Evolutionary conservation across 805 yeast genomes (phyloP), one percentile per base, ranked within the genome.

Genomic region (Kuraishia borneana): DNA sequence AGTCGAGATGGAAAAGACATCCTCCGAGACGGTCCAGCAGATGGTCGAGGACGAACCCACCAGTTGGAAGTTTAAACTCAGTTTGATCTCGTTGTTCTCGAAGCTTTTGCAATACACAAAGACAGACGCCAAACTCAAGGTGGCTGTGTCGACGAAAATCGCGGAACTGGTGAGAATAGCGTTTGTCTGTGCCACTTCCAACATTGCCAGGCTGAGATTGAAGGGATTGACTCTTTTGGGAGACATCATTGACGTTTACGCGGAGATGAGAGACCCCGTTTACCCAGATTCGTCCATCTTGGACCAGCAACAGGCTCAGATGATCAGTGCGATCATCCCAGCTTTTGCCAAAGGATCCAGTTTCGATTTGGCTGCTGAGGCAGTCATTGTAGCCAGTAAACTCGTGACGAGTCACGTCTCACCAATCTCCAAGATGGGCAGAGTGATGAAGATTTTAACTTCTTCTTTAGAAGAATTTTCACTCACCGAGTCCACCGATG

Each of bases 241-340:
- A 36, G 70, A 70, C 30, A 63, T 83, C 2, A 60, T 92, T 21
- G 65, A 61, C 6, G 57, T 70, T 1, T 81, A 73, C 53, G 76
- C 85, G 1, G 65, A 66, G 18, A 54, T 75, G 32, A 68, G 62
- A 8, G 95, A 83, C 49, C 85, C 89, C 0, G 68, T 82, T 20
- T 79, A 76, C 44, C 79, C 83, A 0, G 75, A 76, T 3, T 69
- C 70, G 12, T 70, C 89, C 0, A 64, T 87, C 7, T 58, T 89
- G 29, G 95, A 83, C 43, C 96, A 88, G 54, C 95, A 83, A 47
- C 96, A 92, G 47, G 97, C 97, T 0, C 96, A 85, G 45, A 83
- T 92, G 7, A 78, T 83, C 7, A 79, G 95, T 38, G 94, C 97
- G 0, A 63, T 89, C 36, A 70, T 85, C 32, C 95, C 96, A 0